Base-by-base conservation (phyloP, 495 filamentous ascomycete species). In the Xylaria palmicola region DNA sequence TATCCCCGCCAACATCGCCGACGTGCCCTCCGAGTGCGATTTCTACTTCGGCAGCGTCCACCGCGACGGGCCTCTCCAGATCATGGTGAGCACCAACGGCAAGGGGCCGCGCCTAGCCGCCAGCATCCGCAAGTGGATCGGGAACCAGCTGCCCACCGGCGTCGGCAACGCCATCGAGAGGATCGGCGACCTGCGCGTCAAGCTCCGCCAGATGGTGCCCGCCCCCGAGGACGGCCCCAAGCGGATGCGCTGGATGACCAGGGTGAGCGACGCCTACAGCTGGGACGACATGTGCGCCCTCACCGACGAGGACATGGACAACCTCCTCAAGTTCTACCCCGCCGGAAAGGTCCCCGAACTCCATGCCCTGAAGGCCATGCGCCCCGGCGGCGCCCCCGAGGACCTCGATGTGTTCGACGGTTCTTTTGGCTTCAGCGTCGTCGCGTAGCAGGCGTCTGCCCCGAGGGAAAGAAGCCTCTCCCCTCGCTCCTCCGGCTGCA, bases 51-150 rank as follows among this genome's bases (percentile, higher is more conserved):
- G 94, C 47, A 92, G 88, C 73, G 85, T 97, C 29, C 90, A 98
- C 77, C 85, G 94, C 22, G 95, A 98, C 74, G 94, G 94, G 0
- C 95, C 94, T 9, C 74, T 98, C 62, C 94, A 98, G 80, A 85
- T 98, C 62, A 98, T 98, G 94, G 92, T 98, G 49, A 92, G 88
- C 72, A 98, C 94, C 10, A 98, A 98, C 72, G 94, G 94, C 7
- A 98, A 97, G 70, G 94, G 94, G 0, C 94, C 94, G 1, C 88
- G 93, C 75, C 72, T 98, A 58, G 94, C 94, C 12, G 93, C 88
- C 62, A 86, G 93, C 56, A 87, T 98, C 37, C 77, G 95, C 49
- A 84, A 88, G 73, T 85, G 89, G 71, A 96, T 98, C 63, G 93
- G 90, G 13, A 82, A 77, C 22, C 82, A 77, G 32, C 74, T 98